Conservation (phyloP, 768 basidiomycete species). For the Psilocybe subaeruginosa region DNA sequence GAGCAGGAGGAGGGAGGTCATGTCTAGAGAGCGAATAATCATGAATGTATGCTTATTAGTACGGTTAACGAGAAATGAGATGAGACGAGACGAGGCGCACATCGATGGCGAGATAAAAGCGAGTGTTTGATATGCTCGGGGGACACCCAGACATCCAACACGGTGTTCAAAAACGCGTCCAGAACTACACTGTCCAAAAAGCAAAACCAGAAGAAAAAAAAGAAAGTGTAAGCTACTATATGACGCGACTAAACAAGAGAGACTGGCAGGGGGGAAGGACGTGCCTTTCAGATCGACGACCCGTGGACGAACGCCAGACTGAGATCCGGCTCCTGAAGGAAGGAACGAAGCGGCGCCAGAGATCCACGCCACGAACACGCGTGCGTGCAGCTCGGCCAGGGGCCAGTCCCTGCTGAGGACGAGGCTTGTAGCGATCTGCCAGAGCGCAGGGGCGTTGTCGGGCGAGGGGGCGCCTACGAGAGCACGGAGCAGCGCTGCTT, state of each 20-base stretch:
- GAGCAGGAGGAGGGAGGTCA: slow-evolving; percentile 73
- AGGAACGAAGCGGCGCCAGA: slow-evolving; percentile 38
- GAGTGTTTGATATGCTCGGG: slow-evolving; percentile 83
- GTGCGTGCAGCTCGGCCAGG: slow-evolving; percentile 46
- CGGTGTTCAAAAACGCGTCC: slow-evolving; percentile 45
- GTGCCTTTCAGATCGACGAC: slow-evolving; percentile 34
- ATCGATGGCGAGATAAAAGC: slow-evolving; percentile 71
- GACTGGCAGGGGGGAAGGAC: background rate
- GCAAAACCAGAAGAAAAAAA: background rate
- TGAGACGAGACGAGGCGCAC: slow-evolving; percentile 45
- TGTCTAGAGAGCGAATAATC: slow-evolving; percentile 44
- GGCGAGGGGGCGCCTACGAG: slow-evolving; percentile 53
- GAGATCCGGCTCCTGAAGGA: background rate
- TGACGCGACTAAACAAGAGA: too few relatives aligned
- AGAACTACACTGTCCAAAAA: slow-evolving; percentile 39
- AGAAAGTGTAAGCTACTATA: too few relatives aligned
- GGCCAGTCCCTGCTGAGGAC: slow-evolving; percentile 59
- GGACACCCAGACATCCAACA: slow-evolving; percentile 73
- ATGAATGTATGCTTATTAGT: too few relatives aligned
- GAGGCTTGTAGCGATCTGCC: slow-evolving; percentile 51
- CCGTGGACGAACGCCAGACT: too few relatives aligned
- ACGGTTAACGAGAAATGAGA: too few relatives aligned
- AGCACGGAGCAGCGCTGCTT: slow-evolving; percentile 51
- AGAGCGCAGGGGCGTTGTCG: slow-evolving; percentile 40
- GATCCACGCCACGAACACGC: slow-evolving; percentile 74